phyloP scores from a whole-genome alignment of 495 filamentous ascomycete species.

The Aspergillus asperescens region DNA sequence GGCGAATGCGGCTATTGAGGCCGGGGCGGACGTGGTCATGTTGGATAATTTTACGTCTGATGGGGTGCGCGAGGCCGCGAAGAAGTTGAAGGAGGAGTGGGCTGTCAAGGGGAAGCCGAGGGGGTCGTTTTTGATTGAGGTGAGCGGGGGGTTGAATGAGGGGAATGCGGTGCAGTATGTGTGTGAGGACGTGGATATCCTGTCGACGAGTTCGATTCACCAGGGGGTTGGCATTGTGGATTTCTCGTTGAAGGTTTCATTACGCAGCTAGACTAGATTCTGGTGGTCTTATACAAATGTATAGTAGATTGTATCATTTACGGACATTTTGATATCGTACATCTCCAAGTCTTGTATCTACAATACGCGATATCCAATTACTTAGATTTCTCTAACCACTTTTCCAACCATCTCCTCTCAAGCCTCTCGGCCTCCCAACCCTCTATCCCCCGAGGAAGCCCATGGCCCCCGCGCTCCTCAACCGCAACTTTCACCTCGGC shows the following conservation, averaged over 20 bases:
- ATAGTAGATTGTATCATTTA: not conserved
- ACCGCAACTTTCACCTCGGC: slow-evolving; percentile 54
- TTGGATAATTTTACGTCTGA: slow-evolving; percentile 86
- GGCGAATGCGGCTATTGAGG: slow-evolving; percentile 82
- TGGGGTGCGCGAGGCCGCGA: slow-evolving; percentile 65
- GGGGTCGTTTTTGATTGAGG: slow-evolving; percentile 69
- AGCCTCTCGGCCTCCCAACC: slow-evolving; percentile 23
- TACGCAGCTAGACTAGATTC: slow-evolving; percentile 15
- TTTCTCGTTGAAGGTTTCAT: slow-evolving; percentile 84
- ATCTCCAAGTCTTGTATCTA: not conserved
- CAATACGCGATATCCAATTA: not conserved
- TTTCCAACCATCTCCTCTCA: slow-evolving; percentile 36
- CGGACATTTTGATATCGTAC: not conserved
- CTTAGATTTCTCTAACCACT: slow-evolving; percentile 27
- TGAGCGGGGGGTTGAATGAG: slow-evolving; percentile 83
- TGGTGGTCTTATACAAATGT: not conserved
- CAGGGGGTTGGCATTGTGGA: slow-evolving; percentile 91
- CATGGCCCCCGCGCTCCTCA: slow-evolving; percentile 42
- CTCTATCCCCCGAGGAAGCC: slow-evolving; percentile 19
- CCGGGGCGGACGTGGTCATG: slow-evolving; percentile 95
- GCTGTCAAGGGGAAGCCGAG: slow-evolving; percentile 43
- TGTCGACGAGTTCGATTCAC: slow-evolving; percentile 94
- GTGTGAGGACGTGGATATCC: slow-evolving; percentile 85
- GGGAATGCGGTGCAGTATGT: slow-evolving; percentile 77
- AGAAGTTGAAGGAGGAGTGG: slow-evolving; percentile 71